Evolutionary conservation across 106 monocot genomes (phyloP), one percentile per base, ranked within the genome.

Genomic region (Apostasia ramifera): DNA sequence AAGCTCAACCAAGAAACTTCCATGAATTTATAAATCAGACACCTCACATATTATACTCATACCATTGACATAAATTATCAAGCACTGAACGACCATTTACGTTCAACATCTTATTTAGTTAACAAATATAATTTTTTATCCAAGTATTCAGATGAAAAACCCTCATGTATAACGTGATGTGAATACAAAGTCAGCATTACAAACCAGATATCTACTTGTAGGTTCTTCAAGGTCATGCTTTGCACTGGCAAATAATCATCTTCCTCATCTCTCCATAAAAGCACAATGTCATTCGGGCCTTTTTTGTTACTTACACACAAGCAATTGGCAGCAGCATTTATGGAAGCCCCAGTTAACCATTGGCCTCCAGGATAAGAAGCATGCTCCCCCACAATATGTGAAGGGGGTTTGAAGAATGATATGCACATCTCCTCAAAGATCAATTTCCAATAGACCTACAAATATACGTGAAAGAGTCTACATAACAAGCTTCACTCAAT

Each of bases 231-330:
- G n/a, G 92, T 81, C 84, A 97, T 85, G 3, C 26, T 47, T 51
- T 85, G 78, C 59, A 92, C 45, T 57, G 95, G 88, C 46, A 80
- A 80, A 46, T 66, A 66, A 83, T 92, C 95, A 71, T 8, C 72
- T 60, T 80, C 89, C 76, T 97, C 95, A 78, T 97, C 89, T 73
- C 89, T 86, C 92, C 95, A 97, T 55, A 89, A 72, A 57, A 97
- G 41, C 55, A 71, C 66, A 51, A 76, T 67, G 61, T 89, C 89
- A 83, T 89, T 78, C 13, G 63, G 52, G 38, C 59, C 49, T 80
- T 82, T 82, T 57, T 85, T 86, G 70, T 76, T 73, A 72, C 79
- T 89, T 57, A 76, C 61, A 67, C 56, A 79, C 74, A 97, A 82
- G 71, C 92, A 97, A 81, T 81, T 86, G 48, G 61, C 71, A 70